These are phyloP conservation scores for Triangularia setosa DNA, from an alignment of 2,329 filamentous ascomycete species.

Conservation along the genomic window DNA sequence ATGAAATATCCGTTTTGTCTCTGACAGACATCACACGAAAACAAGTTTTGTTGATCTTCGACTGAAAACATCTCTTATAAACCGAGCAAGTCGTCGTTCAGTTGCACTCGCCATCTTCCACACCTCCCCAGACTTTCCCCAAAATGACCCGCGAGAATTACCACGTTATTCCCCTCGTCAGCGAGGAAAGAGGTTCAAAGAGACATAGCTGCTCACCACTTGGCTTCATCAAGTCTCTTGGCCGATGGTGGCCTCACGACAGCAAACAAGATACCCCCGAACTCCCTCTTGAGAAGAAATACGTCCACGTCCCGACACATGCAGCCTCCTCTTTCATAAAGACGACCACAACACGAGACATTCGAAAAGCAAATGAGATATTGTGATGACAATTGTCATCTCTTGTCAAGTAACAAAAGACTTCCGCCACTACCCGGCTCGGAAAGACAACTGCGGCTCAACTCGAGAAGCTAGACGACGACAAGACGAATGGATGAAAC, in stretches of 20 bases:
- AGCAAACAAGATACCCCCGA: background rate
- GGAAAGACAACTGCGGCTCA: background rate
- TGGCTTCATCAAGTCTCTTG: constrained; percentile 15
- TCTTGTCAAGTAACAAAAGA: background rate
- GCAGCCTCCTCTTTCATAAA: constrained; percentile 40
- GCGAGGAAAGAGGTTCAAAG: background rate
- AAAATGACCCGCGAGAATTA: background rate
- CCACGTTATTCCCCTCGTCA: background rate
- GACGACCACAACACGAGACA: constrained; percentile 37
- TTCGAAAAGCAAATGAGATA: constrained; percentile 23
- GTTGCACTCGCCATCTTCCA: background rate
- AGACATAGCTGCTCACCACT: constrained; percentile 11
- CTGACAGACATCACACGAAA: background rate
- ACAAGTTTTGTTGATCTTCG: background rate
- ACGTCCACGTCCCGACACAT: constrained; percentile 37
- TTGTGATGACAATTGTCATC: constrained; percentile 15
- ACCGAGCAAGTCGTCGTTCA: background rate
- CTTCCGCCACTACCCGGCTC: background rate
- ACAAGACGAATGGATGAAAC: constrained; percentile 5
- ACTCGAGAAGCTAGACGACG: background rate
- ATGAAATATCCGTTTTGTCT: background rate
- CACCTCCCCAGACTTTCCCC: background rate
- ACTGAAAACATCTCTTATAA: background rate
- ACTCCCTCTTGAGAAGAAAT: constrained; percentile 19
- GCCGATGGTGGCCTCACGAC: constrained; percentile 12